These are phyloP conservation scores for Aspergillus ochraceoroseus DNA, from an alignment of 2,329 filamentous ascomycete genomes.

Conservation along the genomic window DNA sequence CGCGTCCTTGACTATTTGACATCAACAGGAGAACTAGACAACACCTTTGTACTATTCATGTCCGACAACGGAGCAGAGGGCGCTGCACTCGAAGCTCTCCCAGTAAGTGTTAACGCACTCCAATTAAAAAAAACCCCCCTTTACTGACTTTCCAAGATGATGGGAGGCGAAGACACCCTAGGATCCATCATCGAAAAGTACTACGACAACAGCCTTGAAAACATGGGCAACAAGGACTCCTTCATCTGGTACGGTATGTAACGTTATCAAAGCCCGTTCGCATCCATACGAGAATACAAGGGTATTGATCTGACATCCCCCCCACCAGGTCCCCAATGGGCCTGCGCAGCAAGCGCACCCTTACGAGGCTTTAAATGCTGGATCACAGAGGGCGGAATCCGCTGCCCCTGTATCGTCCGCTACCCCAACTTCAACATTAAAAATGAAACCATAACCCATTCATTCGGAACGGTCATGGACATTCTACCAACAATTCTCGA, in stretches of 20 bases:
- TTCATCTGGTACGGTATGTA: constrained; percentile 1
- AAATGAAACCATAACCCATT: too few relatives aligned
- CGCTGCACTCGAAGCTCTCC: too few relatives aligned
- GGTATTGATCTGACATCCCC: background rate
- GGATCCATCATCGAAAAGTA: background rate
- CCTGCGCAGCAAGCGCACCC: background rate
- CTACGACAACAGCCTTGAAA: constrained; percentile 3
- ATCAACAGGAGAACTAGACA: constrained; percentile 46
- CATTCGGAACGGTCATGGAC: constrained; percentile 4
- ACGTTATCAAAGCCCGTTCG: too few relatives aligned
- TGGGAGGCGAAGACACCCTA: background rate
- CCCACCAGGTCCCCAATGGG: constrained; percentile 2
- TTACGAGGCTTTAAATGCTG: constrained; percentile 1
- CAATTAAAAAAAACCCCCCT: too few relatives aligned
- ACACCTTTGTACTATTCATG: constrained; percentile 50
- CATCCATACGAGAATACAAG: background rate
- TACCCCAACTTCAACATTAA: background rate
- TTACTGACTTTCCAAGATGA: background rate
- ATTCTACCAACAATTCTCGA: constrained; percentile 2
- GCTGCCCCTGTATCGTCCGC: background rate
- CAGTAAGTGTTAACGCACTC: background rate
- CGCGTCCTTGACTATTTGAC: constrained; percentile 46
- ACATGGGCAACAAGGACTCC: constrained; percentile 1
- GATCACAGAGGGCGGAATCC: constrained; percentile 1
- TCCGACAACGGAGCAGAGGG: constrained; percentile 50